Conservation (phyloP, 495 filamentous ascomycete species). For the Penicillium pancosmium region DNA sequence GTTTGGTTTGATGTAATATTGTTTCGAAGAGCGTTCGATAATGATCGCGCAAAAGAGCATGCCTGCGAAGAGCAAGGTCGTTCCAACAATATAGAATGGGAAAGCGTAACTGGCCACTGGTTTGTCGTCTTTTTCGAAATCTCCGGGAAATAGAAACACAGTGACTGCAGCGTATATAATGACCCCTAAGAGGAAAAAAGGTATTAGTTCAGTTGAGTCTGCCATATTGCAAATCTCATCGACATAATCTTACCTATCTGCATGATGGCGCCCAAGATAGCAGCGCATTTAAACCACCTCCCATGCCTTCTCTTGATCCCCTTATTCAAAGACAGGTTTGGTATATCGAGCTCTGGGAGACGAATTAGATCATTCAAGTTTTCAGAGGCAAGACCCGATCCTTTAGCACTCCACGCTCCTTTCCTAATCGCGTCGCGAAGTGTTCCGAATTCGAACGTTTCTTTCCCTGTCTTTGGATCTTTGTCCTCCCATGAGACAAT, state of each 20-base stretch:
- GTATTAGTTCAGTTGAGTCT: not conserved
- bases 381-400: not conserved
- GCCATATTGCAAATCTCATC: not conserved
- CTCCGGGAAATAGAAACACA: slow-evolving; percentile 31
- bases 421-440: slow-evolving; percentile 31
- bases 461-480: slow-evolving; percentile 17
- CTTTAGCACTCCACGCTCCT: slow-evolving; percentile 27
- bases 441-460: slow-evolving; percentile 28
- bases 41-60: slow-evolving; percentile 49
- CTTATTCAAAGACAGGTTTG: slow-evolving; percentile 52
- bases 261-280: slow-evolving; percentile 29
- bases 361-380: not conserved
- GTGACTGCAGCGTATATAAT: slow-evolving; percentile 38
- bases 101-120: slow-evolving; percentile 40
- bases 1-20: slow-evolving; percentile 30
- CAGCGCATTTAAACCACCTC: slow-evolving; percentile 40
- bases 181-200: slow-evolving; percentile 23
- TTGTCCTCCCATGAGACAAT: slow-evolving; percentile 40
- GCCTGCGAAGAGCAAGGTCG: slow-evolving; percentile 37
- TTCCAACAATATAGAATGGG: slow-evolving; percentile 41
- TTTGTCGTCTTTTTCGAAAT: slow-evolving; percentile 35
- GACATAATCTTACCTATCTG: slow-evolving; percentile 33
- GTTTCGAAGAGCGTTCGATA: slow-evolving; percentile 39
- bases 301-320: slow-evolving; percentile 37
- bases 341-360: slow-evolving; percentile 39